Evolutionary conservation across 495 filamentous ascomycete species (phyloP).

Genomic region (Halenospora varia): DNA sequence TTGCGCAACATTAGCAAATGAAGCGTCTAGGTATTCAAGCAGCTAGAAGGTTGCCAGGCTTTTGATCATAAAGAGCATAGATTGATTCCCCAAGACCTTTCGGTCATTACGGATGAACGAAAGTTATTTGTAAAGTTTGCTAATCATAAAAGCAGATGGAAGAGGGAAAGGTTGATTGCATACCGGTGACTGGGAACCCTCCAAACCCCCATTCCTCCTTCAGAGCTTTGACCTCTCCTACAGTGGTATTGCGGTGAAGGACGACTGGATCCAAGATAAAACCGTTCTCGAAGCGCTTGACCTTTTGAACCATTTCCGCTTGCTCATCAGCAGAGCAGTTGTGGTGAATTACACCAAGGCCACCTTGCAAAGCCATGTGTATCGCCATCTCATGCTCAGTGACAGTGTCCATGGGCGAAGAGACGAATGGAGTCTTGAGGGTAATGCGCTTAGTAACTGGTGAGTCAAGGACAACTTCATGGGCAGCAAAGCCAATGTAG

Average conservation of each 20-base stretch:
- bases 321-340: constrained; percentile 95
- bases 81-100: constrained; percentile 78
- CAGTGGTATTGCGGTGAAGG: constrained; percentile 79
- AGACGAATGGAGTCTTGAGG: constrained; percentile 90
- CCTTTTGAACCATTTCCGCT: constrained; percentile 98
- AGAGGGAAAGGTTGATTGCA: constrained; percentile 39
- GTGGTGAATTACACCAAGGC: constrained; percentile 96
- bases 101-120: constrained; percentile 98
- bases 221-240: constrained; percentile 84
- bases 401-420: constrained; percentile 99
- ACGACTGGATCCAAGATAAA: constrained; percentile 98
- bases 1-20: constrained; percentile 12
- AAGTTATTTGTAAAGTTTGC: constrained; percentile 81
- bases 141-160: constrained; percentile 61
- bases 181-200: constrained; percentile 97
- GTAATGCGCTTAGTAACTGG: constrained; percentile 90
- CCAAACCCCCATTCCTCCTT: constrained; percentile 99
- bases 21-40: constrained; percentile 7
- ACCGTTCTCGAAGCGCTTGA: constrained; percentile 98
- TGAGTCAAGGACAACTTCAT: constrained; percentile 82
- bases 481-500: constrained; percentile 79
- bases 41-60: constrained; percentile 14
- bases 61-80: constrained; percentile 42
- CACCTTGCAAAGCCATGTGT: constrained; percentile 95
- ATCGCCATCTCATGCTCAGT: constrained; percentile 99